Evolutionary conservation across 225 moss, liverwort and hornwort species (phyloP), one percentile per base, ranked within the genome.

Genomic region (Climacium dendroides): DNA sequence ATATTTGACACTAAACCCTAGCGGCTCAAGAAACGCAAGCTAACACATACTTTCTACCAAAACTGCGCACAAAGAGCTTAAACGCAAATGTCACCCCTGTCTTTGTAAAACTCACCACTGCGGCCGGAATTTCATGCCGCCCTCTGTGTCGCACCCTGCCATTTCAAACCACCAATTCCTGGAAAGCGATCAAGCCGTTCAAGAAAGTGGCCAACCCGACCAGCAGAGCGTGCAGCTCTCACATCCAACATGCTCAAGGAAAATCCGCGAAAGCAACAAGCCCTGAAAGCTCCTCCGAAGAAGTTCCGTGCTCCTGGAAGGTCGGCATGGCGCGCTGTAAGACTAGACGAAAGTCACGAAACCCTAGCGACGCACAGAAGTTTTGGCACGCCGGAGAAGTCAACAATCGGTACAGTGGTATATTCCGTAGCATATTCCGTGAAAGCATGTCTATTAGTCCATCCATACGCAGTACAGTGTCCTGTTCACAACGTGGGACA

Each of bases 221-320:
- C 22, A 80, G 32, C 34, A 43, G 23, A 60, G 61, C 34, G 45
- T 15, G 45, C 32, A 45, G 10, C 7, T 59, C 0, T 20, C 30
- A 18, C 13, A 0, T 19, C 8, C 19, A 20, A 41, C 18, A 57
- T 18, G 0, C 57, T 55, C 5, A 41, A 41, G 9, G 19, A 20
- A 29, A 29, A 39, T 59, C 14, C 59, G 29, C 79, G 29, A 28
- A 8, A 58, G 39, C 57, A 39, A 12, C 39, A 28, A 39, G 39
- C 2, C 0, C 39, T 37, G 37, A 37, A 7, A 35, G 15, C 35
- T 23, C 15, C 75, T 35, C 53, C 35, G 0, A 0, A 0, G 53
- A 35, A n/a, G 25, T 55, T 37, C n/a, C 54, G 77, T 24, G 53
- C 54, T 23, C 15, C n/a, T 37, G 26, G 10, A 35, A 78, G 54